A percentile compares a stretch with the other conserved stretches of the same genome.
phyloP scores from a whole-genome alignment of 306 rosid species.

The Arachis stenosperma region DNA sequence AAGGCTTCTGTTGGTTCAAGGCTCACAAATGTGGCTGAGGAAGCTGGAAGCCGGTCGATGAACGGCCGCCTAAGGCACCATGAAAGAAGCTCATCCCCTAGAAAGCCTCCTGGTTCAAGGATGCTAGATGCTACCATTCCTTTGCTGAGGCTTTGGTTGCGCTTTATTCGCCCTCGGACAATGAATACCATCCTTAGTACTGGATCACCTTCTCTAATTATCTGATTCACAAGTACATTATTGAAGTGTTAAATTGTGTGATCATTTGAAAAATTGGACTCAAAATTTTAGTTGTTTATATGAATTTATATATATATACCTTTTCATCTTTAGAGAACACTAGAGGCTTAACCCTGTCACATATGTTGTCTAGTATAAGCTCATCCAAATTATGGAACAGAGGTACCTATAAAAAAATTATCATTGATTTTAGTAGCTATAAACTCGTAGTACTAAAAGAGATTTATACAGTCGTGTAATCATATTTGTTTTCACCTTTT shows the following conservation, averaged over 20 bases:
- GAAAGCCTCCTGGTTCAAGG: conserved; percentile 85
- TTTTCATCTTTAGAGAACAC: conserved; percentile 93
- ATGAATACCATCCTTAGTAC: conserved; percentile 86
- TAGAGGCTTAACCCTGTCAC: conserved; percentile 84
- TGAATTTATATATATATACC: conserved; percentile 47
- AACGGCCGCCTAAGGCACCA: conserved; percentile 96
- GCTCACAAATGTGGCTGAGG: conserved; percentile 82
- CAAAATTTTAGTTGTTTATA: not conserved
- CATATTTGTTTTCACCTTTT: conserved; percentile 50
- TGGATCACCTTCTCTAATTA: conserved; percentile 95
- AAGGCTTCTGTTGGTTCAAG: conserved; percentile 87
- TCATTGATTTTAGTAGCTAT: not conserved
- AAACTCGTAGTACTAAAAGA: too few relatives aligned
- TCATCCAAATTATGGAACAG: conserved; percentile 88
- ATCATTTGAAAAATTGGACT: not conserved
- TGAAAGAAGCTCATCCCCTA: conserved; percentile 90
- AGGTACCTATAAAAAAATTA: conserved; percentile 67
- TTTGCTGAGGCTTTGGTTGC: conserved; percentile 87
- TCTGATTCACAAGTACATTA: conserved; percentile 50
- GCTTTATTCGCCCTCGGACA: conserved; percentile 73
- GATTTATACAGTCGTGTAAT: not conserved
- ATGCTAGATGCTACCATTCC: conserved; percentile 84
- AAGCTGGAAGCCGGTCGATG: conserved; percentile 77
- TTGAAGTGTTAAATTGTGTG: not conserved
- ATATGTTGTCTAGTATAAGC: conserved; percentile 95